Conservation (phyloP, 257 asterid genomes). For the Mitragyna speciosa region DNA sequence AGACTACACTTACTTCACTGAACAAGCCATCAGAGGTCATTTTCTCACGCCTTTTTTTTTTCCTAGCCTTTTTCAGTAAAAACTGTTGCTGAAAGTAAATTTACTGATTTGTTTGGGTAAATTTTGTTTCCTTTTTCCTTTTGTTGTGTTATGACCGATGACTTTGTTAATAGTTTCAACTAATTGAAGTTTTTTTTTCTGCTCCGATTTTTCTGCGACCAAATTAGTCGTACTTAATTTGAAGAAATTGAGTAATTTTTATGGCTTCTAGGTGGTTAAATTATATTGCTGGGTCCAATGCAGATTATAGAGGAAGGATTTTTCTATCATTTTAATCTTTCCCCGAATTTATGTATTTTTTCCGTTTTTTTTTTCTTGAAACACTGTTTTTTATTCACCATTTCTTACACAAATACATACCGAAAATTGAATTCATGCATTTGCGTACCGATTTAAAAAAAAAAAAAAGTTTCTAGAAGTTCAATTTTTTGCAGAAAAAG, state of each 20-base stretch:
- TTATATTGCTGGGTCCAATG: background rate
- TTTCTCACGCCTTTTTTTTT: background rate
- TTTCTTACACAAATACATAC: no score
- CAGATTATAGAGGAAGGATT: background rate
- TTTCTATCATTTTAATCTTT: background rate
- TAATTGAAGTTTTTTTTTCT: background rate
- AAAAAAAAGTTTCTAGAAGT: background rate
- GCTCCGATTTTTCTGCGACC: background rate
- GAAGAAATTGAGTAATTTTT: no score
- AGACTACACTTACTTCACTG: conserved; percentile 14
- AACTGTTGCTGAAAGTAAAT: background rate
- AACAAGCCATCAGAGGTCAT: conserved; percentile 37
- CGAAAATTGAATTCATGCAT: no score
- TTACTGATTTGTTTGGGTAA: no score
- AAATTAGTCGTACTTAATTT: no score
- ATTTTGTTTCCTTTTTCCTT: no score
- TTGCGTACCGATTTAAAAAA: background rate
- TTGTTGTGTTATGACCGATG: no score
- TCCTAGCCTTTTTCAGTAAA: background rate
- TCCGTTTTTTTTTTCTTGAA: no score
- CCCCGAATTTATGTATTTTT: background rate
- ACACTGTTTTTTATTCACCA: no score
- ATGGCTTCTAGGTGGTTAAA: no score
- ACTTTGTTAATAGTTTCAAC: no score
- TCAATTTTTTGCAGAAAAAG: background rate